Conservation (phyloP, 257 asterid species). For the Agastache rugosa region DNA sequence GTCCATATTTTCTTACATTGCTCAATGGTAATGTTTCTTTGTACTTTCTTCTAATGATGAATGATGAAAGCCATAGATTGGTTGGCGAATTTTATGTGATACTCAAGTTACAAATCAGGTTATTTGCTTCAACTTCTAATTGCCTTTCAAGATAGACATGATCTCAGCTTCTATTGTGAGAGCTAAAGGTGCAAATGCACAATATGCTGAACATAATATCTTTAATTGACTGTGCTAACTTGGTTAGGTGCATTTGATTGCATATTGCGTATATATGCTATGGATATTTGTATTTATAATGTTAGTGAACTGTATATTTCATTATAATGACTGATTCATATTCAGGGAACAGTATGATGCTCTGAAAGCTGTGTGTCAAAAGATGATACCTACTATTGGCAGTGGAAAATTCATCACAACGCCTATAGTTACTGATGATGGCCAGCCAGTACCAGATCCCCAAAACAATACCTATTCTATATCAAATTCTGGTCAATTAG, state of each 20-base stretch:
- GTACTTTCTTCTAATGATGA: too few species aligned
- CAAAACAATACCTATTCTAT: conserved; percentile 27
- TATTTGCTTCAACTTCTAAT: too few species aligned
- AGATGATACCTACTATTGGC: conserved; percentile 74
- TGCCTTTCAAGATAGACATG: too few species aligned
- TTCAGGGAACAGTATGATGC: conserved; percentile 79
- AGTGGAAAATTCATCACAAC: conserved; percentile 78
- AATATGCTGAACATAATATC: not conserved
- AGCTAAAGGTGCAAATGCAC: too few species aligned
- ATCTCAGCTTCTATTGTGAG: too few species aligned
- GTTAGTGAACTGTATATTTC: conserved; percentile 25
- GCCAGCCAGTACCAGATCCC: conserved; percentile 58
- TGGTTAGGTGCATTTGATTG: conserved; percentile 12
- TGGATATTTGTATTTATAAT: conserved; percentile 14
- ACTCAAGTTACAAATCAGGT: too few species aligned
- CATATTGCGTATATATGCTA: conserved; percentile 10
- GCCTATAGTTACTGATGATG: conserved; percentile 68
- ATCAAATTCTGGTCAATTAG: conserved; percentile 45
- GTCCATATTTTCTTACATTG: too few species aligned
- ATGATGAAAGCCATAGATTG: too few species aligned
- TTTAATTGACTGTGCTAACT: conserved; percentile 1
- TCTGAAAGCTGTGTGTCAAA: conserved; percentile 79
- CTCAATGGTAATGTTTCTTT: too few species aligned
- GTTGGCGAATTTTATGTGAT: too few species aligned
- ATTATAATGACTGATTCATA: not conserved